phyloP scores from a whole-genome alignment of 23 red algal species.

The Gracilaria gracilis region DNA sequence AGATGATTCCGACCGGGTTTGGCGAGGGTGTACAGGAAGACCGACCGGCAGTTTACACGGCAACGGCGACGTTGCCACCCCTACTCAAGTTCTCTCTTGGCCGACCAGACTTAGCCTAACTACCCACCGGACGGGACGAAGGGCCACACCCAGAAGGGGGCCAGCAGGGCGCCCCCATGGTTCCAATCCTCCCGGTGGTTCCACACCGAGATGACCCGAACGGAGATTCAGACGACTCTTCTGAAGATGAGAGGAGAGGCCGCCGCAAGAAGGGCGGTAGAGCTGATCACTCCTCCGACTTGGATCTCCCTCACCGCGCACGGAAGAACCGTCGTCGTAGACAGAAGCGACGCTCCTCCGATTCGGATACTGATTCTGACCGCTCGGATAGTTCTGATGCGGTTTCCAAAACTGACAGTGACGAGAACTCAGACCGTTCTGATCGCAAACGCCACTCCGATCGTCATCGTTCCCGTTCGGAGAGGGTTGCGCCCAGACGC shows the following conservation, averaged over 20 bases:
- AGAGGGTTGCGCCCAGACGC: no score
- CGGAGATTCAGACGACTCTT: slow-evolving; percentile 22
- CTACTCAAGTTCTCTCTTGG: not conserved
- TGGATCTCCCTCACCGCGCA: not conserved
- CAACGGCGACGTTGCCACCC: slow-evolving; percentile 23
- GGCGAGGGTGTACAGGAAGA: no score
- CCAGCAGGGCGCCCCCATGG: slow-evolving; percentile 4
- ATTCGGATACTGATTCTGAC: slow-evolving; percentile 26
- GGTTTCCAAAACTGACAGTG: not conserved
- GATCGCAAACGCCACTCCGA: not conserved
- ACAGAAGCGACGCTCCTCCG: slow-evolving; percentile 11
- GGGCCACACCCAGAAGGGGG: no score
- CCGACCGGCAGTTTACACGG: slow-evolving; percentile 9
- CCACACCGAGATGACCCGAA: slow-evolving; percentile 19
- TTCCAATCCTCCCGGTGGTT: not conserved
- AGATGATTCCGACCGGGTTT: not conserved
- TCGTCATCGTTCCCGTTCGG: not conserved
- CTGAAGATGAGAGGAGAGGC: not conserved
- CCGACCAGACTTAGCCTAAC: not conserved
- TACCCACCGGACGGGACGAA: not conserved
- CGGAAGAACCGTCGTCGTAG: not conserved
- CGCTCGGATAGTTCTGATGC: slow-evolving; percentile 11
- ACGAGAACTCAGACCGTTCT: not conserved
- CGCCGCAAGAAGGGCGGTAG: slow-evolving; percentile 14
- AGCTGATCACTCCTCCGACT: not conserved